Conservation (phyloP, 345 rosid species). For the Hypericum perforatum region DNA sequence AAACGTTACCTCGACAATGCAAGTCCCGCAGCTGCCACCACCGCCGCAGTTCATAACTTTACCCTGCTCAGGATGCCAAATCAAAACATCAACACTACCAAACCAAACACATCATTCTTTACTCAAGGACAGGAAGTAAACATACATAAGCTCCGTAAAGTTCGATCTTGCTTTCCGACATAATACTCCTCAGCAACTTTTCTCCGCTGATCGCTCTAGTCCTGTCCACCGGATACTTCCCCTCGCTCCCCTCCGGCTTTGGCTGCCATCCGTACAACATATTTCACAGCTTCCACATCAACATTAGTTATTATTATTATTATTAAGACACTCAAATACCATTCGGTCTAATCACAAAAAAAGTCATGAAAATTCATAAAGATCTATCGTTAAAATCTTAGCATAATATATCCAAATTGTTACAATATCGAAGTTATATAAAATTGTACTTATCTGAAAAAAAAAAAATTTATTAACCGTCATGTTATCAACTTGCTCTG, state of each 20-base stretch:
- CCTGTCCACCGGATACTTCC: conserved; percentile 54
- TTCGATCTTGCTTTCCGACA: conserved; percentile 74
- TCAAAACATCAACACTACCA: not conserved
- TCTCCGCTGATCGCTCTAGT: conserved; percentile 64
- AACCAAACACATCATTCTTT: no score
- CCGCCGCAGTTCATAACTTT: conserved; percentile 96
- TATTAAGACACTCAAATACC: no score
- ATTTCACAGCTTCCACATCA: not conserved
- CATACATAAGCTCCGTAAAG: conserved; percentile 80
- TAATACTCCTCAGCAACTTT: conserved; percentile 65
- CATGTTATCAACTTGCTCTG: no score
- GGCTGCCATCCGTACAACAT: conserved; percentile 36
- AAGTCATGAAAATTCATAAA: no score
- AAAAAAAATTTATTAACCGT: no score
- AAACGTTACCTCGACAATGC: conserved; percentile 68
- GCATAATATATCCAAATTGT: no score
- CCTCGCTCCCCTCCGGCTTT: conserved; percentile 42
- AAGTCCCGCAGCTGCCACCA: conserved; percentile 89
- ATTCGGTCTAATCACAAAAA: no score
- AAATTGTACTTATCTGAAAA: no score
- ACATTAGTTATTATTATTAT: no score
- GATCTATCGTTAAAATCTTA: no score
- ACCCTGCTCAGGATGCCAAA: conserved; percentile 34
- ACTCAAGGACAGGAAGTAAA: not conserved
- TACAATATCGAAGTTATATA: no score